Base-by-base conservation (phyloP, 23 red algal species). In the Gracilaria caudata region DNA sequence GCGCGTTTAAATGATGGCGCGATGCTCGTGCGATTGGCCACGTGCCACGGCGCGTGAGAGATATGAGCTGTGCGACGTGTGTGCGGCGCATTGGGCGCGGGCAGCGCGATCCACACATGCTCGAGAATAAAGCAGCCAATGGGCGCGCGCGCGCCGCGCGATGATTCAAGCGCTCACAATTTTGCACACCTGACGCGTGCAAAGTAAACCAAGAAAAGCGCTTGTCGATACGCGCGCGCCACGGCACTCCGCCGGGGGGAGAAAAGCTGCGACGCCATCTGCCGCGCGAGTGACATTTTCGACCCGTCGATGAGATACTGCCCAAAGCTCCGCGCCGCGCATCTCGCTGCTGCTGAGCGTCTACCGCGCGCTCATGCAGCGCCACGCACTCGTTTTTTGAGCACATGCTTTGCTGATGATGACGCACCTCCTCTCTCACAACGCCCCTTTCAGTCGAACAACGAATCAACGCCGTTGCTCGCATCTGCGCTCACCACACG, bases 41-140 rank as follows among this genome's bases (percentile, higher is more conserved):
- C 61, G 61, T 66, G 61, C 61, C 61, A 66, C 61, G 61, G 61
- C 61, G 61, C 25, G 61, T 8, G 29, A 12, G n/a, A n/a, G n/a
- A n/a, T n/a, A n/a, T 32, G 58, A 21, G 26, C 58, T 32, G 26
- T 9, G 23, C 58, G 26, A 64, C 21, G 58, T 64, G 58, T 64
- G 58, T 24, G 24, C 24, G 7, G 24, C 24, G 23, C 26, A 64
- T 32, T 30, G 58, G 58, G 26, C 58, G 58, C 7, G 7, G 8
- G 4, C 4, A 29, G 6, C 24, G 25, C 58, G 1, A 24, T 12
- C 3, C 58, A 7, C 7, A 49, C 7, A 13, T 49, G 45, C 45
- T 7, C 54, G 23, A 21, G 8, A n/a, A 12, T 12, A n/a, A 20
- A 57, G 23, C 16, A 57, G 54, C 54, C 54, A 57, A 57, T 57